Percentiles rank a stretch among this genome's conserved stretches.
Evolutionary conservation across 78 protist genomes (phyloP).

Genomic region (Monocercomonoides exilis): DNA sequence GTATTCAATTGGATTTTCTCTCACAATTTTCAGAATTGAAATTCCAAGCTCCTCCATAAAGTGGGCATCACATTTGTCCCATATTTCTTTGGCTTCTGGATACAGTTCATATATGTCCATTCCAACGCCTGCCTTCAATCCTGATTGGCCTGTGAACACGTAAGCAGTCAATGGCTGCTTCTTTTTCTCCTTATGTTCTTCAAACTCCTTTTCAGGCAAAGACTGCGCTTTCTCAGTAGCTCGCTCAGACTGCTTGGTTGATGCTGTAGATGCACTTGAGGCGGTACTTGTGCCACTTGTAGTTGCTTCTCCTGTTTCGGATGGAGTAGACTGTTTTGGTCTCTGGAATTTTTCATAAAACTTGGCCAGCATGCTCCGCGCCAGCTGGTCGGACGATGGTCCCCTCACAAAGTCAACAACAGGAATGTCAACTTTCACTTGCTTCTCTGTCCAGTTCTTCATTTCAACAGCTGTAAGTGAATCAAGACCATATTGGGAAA

Average conservation of each 20-base stretch:
- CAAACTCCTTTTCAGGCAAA: too few species aligned
- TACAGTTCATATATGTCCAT: slow-evolving; percentile 50
- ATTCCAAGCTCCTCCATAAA: slow-evolving; percentile 35
- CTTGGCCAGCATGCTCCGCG: too few species aligned
- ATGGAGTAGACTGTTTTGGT: too few species aligned
- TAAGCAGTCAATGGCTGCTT: too few species aligned
- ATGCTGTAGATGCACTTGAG: not conserved
- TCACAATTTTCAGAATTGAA: slow-evolving; percentile 45
- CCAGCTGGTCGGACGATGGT: too few species aligned
- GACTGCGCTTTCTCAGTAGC: too few species aligned
- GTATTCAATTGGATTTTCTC: slow-evolving; percentile 42
- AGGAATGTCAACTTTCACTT: not conserved
- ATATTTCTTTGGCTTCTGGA: slow-evolving; percentile 25
- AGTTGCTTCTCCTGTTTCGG: too few species aligned
- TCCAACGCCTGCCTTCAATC: slow-evolving; percentile 42
- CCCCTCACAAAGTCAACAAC: not conserved
- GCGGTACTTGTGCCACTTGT: not conserved
- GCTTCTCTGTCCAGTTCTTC: not conserved
- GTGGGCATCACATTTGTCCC: slow-evolving; percentile 53
- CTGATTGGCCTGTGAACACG: slow-evolving; percentile 66
- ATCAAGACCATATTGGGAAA: not conserved
- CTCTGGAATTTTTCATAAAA: too few species aligned
- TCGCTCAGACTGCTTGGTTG: not conserved
- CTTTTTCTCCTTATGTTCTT: too few species aligned
- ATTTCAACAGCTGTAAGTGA: not conserved